phyloP scores from a whole-genome alignment of 306 rosid species.

The Cucurbita pepo region DNA sequence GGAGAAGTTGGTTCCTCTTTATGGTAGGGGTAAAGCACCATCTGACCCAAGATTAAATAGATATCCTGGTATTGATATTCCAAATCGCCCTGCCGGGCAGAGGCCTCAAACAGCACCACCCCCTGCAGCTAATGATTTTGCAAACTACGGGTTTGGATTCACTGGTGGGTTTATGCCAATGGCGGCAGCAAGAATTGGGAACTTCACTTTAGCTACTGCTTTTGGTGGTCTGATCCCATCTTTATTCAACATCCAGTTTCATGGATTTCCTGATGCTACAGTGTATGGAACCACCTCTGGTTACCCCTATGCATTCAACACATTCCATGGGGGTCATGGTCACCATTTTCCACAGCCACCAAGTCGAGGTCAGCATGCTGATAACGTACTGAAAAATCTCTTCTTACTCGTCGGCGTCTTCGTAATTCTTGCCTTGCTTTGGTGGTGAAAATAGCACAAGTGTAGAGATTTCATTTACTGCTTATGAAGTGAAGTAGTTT shows the following conservation, averaged over 20 bases:
- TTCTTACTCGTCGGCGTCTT: conserved; percentile 55
- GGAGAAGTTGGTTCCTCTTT: conserved; percentile 76
- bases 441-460: conserved; percentile 23
- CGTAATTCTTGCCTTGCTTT: conserved; percentile 55
- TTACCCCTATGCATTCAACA: conserved; percentile 44
- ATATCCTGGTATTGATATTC: conserved; percentile 62
- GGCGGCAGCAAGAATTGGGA: conserved; percentile 71
- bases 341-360: conserved; percentile 37
- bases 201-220: conserved; percentile 66
- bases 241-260: conserved; percentile 56
- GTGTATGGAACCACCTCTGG: conserved; percentile 86
- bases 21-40: conserved; percentile 71
- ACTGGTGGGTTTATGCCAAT: conserved; percentile 76
- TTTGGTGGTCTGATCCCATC: conserved; percentile 78
- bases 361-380: conserved; percentile 48
- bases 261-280: conserved; percentile 73
- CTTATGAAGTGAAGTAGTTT: not conserved
- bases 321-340: conserved; percentile 49
- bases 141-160: conserved; percentile 60
- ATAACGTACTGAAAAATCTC: conserved; percentile 63
- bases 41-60: conserved; percentile 69
- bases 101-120: conserved; percentile 61
- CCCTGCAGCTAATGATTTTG: conserved; percentile 32
- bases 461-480: conserved; percentile 1
- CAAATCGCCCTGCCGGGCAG: conserved; percentile 69